These are phyloP conservation scores for Apodospora peruviana DNA, from an alignment of 495 filamentous ascomycete species.

Conservation along the genomic window DNA sequence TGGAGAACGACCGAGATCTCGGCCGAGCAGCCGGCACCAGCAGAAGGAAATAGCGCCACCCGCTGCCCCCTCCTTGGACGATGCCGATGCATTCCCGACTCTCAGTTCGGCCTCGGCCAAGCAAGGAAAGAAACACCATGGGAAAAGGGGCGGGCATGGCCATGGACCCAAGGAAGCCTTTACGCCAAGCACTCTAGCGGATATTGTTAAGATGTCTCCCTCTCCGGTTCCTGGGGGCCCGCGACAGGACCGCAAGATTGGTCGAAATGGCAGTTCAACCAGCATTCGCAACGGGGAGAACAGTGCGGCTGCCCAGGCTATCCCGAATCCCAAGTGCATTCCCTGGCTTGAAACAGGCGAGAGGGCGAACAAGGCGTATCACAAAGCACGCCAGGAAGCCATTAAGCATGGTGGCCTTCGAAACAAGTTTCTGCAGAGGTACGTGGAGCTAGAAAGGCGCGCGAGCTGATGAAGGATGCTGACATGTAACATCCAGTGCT, in stretches of 20 bases:
- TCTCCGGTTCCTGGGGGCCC: conserved; percentile 54
- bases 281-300: conserved; percentile 63
- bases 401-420: conserved; percentile 93
- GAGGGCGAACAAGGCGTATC: conserved; percentile 83
- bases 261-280: conserved; percentile 48
- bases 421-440: conserved; percentile 98
- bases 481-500: conserved; percentile 51
- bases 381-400: conserved; percentile 88
- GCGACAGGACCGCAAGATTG: conserved; percentile 46
- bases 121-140: conserved; percentile 81
- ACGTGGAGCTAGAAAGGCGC: conserved; percentile 6
- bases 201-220: conserved; percentile 89
- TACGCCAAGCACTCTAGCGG: conserved; percentile 76
- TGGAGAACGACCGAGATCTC: conserved; percentile 68
- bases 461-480: conserved; percentile 8
- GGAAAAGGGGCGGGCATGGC: conserved; percentile 72
- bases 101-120: conserved; percentile 78
- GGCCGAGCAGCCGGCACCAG: conserved; percentile 81
- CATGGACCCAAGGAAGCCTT: conserved; percentile 67
- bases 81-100: conserved; percentile 92
- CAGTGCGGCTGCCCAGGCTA: conserved; percentile 72
- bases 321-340: conserved; percentile 82
- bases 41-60: conserved; percentile 57
- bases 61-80: conserved; percentile 75
- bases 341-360: conserved; percentile 97